Evolutionary conservation across 2,329 filamentous ascomycete genomes (phyloP), one percentile per base, ranked within the genome.

Genomic region (Botrytis tulipae): DNA sequence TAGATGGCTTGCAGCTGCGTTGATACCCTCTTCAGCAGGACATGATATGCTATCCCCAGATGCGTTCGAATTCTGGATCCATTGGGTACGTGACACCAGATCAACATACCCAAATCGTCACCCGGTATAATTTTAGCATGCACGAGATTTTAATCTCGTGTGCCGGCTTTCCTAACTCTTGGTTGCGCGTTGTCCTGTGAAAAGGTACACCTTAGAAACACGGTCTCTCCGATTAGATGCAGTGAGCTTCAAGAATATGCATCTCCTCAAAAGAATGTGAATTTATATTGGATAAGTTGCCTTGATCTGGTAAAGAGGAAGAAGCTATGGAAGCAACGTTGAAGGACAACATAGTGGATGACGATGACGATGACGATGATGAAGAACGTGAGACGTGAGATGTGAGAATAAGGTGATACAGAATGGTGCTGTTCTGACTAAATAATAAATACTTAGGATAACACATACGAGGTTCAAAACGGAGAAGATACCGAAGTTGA

Each of bases 211-310:
- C 46, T 71, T 51, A 32, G n/a, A 54, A 46, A 48, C 71, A 40
- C 71, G 71, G 71, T 51, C 37, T 67, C 62, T 68, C 71, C 71
- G 71, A 72, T n/a, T 42, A 67, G n/a, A 57, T 46, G 54, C 62
- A 72, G 62, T 68, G 65, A 72, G 62, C 48, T 72, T 59, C 62
- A 40, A 44, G 35, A 66, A 48, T 18, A 57, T 35, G 40, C 20
- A 46, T 29, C 32, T 25, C 62, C 48, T 44, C 18, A 18, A 37
- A 54, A 72, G 62, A 35, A 67, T 46, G 40, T 25, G 32, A n/a
- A 12, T 29, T n/a, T 51, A 61, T 68, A 44, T 7, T 32, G 35
- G 71, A 61, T 67, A 32, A 29, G 22, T 42, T 68, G 35, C n/a
- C 40, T 48, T 61, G 40, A 46, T 48, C 16, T 37, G 62, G 51